Evolutionary conservation across 2,329 filamentous ascomycete species (phyloP).

Genomic region (Biscogniauxia marginata): DNA sequence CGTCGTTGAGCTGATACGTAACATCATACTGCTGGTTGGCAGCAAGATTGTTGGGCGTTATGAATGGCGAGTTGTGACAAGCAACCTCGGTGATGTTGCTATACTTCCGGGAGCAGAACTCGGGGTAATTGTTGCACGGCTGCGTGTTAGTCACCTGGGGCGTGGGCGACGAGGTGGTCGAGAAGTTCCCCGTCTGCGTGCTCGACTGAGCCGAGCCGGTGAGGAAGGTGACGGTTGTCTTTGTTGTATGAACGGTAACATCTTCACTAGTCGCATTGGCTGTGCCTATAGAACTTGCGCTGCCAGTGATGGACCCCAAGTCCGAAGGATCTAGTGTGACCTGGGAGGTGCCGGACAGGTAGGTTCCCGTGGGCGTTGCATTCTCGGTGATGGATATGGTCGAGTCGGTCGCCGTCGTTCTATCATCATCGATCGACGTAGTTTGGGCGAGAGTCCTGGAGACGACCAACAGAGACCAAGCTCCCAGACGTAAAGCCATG

Average conservation of each 20-base stretch:
- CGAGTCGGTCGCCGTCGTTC: conserved; percentile 39
- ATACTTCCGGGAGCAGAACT: conserved; percentile 75
- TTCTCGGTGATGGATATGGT: conserved; percentile 28
- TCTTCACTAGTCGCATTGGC: conserved; percentile 31
- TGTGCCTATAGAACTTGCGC: conserved; percentile 28
- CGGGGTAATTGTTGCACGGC: conserved; percentile 75
- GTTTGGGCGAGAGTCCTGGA: conserved; percentile 28
- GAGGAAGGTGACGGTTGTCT: conserved; percentile 38
- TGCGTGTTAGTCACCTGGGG: conserved; percentile 64
- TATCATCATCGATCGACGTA: conserved; percentile 34
- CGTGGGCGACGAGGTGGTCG: conserved; percentile 42
- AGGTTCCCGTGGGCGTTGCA: conserved; percentile 44
- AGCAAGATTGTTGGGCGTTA: conserved; percentile 66
- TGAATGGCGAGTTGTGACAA: conserved; percentile 81
- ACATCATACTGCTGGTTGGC: conserved; percentile 73
- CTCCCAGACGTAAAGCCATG: conserved; percentile 25
- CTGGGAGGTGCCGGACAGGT: conserved; percentile 43
- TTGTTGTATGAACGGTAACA: conserved; percentile 6
- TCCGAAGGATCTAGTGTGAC: conserved; percentile 38
- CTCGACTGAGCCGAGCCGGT: conserved; percentile 47
- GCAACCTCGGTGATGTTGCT: conserved; percentile 78
- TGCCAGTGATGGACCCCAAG: conserved; percentile 26
- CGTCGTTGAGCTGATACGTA: conserved; percentile 72
- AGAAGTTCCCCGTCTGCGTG: conserved; percentile 38
- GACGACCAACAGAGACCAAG: conserved; percentile 24